Evolutionary conservation across 1,139 yeast species (phyloP), one percentile per base, ranked within the genome.

Genomic region (Yamadazyma songkhlaensis): DNA sequence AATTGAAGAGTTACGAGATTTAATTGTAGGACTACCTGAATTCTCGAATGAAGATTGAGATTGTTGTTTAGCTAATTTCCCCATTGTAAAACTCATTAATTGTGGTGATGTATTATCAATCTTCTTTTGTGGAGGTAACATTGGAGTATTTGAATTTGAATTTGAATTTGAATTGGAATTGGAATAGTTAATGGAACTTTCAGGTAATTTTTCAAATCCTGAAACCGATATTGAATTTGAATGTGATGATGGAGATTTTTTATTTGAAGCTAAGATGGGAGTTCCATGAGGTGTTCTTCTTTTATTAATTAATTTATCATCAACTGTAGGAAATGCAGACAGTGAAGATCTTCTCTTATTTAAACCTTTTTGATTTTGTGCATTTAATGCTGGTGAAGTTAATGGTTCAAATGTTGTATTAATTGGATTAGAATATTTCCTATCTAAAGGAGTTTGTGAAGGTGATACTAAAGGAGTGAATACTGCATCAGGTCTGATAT

Each of bases 381-480:
- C 80, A 42, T 71, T 76, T 34, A 83, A 60, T 2, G 87, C 85
- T 0, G 90, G 89, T 1, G 87, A 80, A 2, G 87, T 78, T 44
- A 82, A 47, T 32, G 78, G 67, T 62, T 74, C 68, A 51, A 71
- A 60, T 40, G 67, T 47, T 24, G 67, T 53, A 36, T 56, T 64
- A 8, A 60, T 56, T 2, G 73, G 68, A 9, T 59, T 53, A 7
- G 43, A 9, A 28, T 42, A 36, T 25, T 44, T 41, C 13, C 34
- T 34, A 26, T 81, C 88, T 48, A 76, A 53, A 0, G 90, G 89
- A 2, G 86, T 79, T 17, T 76, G 81, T 3, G 84, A 84, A 0
- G 95, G 95, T 2, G 89, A 81, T 9, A 84, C 77, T 37, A 85
- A 64, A 0, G 95, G 94, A 0, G 94, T 84, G 57, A 79, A 83